Percentiles rank a stretch among this genome's conserved stretches.
These are phyloP conservation scores for Penicillium frequentans DNA, from an alignment of 2,329 filamentous ascomycete genomes.

Conservation along the genomic window DNA sequence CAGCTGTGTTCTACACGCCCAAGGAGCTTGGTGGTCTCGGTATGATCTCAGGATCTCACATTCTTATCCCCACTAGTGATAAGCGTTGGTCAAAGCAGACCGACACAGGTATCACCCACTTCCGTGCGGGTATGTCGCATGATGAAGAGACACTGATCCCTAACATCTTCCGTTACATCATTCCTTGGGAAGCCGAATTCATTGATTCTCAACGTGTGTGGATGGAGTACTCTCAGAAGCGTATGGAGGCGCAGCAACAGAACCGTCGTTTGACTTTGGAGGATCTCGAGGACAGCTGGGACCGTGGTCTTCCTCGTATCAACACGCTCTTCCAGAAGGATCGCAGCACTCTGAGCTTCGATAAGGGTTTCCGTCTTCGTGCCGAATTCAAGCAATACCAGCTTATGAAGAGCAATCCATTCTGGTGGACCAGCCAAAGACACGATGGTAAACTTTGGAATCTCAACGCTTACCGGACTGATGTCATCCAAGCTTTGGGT, in stretches of 20 bases:
- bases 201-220: constrained; percentile 98
- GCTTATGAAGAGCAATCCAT: constrained; percentile 98
- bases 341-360: constrained; percentile 91
- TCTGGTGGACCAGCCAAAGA: constrained; percentile 98
- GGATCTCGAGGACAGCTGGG: constrained; percentile 97
- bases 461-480: constrained; percentile 89
- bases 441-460: constrained; percentile 99
- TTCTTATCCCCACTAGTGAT: constrained; percentile 93
- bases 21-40: constrained; percentile 96
- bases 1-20: constrained; percentile 97
- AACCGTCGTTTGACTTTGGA: constrained; percentile 92
- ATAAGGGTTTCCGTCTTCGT: constrained; percentile 94
- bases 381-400: constrained; percentile 99
- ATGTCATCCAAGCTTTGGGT: constrained; percentile 93
- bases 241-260: constrained; percentile 93
- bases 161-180: constrained; percentile 99
- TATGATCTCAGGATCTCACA: constrained; percentile 99
- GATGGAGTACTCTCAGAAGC: constrained; percentile 99
- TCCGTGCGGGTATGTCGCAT: constrained; percentile 95
- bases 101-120: constrained; percentile 94
- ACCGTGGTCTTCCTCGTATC: constrained; percentile 93
- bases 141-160: constrained; percentile 97
- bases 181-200: constrained; percentile 98
- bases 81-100: constrained; percentile 99
- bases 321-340: constrained; percentile 99